Evolutionary conservation across 306 rosid genomes (phyloP).

Genomic region (Arachis stenosperma): DNA sequence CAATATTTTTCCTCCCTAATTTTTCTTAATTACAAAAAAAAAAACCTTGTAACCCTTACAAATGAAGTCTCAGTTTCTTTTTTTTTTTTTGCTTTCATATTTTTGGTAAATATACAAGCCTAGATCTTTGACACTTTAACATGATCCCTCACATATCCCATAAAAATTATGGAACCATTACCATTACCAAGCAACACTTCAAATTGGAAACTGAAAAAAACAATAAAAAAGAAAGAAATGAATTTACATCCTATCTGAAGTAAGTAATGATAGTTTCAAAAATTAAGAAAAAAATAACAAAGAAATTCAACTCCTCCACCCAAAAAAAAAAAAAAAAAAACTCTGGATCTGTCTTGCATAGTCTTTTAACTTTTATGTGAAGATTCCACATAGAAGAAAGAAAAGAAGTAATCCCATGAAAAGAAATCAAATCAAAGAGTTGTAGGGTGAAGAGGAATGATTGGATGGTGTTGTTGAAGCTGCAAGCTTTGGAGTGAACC

Average conservation of each 20-base stretch:
- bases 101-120: background rate
- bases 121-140: constrained; percentile 35
- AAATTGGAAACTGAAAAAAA: constrained; percentile 13
- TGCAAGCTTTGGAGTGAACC: constrained; percentile 59
- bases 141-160: constrained; percentile 1
- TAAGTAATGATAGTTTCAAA: background rate
- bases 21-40: background rate
- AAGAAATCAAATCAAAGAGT: constrained; percentile 51
- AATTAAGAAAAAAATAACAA: background rate
- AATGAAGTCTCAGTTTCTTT: background rate
- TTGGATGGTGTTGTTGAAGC: constrained; percentile 60
- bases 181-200: constrained; percentile 6
- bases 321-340: background rate
- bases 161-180: constrained; percentile 23
- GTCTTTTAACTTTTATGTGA: no score
- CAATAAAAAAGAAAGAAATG: constrained; percentile 6
- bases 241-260: constrained; percentile 43
- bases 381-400: no score
- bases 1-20: background rate
- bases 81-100: background rate
- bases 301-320: no score
- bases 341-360: constrained; percentile 15
- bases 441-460: constrained; percentile 54
- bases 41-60: background rate
- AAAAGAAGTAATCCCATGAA: no score